Evolutionary conservation across 2,329 filamentous ascomycete genomes (phyloP), one percentile per base, ranked within the genome.

Genomic region (Cladosporium sphaerospermum): DNA sequence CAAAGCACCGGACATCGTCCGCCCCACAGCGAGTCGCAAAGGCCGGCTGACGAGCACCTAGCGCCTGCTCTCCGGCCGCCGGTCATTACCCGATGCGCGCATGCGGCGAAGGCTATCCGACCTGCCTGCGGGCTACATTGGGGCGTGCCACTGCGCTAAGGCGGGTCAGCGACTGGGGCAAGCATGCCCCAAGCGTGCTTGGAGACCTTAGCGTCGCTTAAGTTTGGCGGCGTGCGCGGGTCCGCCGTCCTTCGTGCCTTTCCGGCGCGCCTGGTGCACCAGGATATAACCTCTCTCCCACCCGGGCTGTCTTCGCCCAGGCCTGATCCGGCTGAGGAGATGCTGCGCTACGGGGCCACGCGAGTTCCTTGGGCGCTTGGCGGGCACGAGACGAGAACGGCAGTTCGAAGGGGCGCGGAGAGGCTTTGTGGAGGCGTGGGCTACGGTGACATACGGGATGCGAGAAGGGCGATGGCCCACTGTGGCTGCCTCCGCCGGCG

Each of bases 161-260:
- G 42, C 42, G 19, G 32, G 42, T 23, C 45, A 23, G 32, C 28
- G 32, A 13, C 44, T n/a, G 23, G 44, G 44, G 31, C 28, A 36
- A 45, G 44, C 44, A 33, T 14, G 31, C 31, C 23, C 13, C 45
- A 37, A 39, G 45, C 45, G 33, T 18, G 11, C 16, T 31, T 42
- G 37, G 47, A 40, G 31, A 51, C 48, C 48, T 51, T 51, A 44
- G 48, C 40, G 48, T 51, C 48, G 48, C 48, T 51, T 51, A 43
- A 13, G 23, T 16, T 28, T 37, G 46, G 41, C 36, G n/a, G 36
- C 16, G 16, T 18, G 33, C 23, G 36, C 23, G 23, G 23, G 23
- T 31, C 9, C 40, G 40, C 11, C 16, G 44, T n/a, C 31, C 44
- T 13, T 5, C 28, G 14, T 16, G 44, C 34, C n/a, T 28, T 11